phyloP scores from a whole-genome alignment of 192 early-diverging fungal genomes.

The Podila epigama region DNA sequence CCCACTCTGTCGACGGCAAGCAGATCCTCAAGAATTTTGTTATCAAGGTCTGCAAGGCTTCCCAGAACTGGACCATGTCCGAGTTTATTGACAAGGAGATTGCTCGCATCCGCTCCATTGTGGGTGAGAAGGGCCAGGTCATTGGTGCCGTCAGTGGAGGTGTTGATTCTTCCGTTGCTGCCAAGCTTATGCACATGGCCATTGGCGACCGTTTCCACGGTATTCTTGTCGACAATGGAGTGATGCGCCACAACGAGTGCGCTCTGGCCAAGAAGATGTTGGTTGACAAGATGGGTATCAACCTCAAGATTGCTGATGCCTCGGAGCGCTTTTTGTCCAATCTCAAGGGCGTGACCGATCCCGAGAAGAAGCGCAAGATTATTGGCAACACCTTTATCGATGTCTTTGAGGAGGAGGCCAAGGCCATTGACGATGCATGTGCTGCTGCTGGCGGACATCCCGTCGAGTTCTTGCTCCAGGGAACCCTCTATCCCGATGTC shows the following conservation, averaged over 20 bases:
- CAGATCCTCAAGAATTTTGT: conserved; percentile 94
- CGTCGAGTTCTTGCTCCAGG: conserved; percentile 96
- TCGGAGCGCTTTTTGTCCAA: conserved; percentile 83
- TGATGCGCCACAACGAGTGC: conserved; percentile 98
- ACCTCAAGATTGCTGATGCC: conserved; percentile 92
- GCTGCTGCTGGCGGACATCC: conserved; percentile 76
- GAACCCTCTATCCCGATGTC: conserved; percentile 98
- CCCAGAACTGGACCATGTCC: conserved; percentile 95
- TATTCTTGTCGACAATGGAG: conserved; percentile 97
- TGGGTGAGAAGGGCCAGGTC: conserved; percentile 91
- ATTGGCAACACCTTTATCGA: conserved; percentile 99
- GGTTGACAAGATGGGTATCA: conserved; percentile 92
- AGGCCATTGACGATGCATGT: conserved; percentile 81
- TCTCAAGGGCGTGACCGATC: conserved; percentile 92
- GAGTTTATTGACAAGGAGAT: conserved; percentile 97
- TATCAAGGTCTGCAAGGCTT: conserved; percentile 82
- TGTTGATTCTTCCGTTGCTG: conserved; percentile 96
- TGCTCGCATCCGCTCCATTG: conserved; percentile 87
- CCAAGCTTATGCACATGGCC: conserved; percentile 95
- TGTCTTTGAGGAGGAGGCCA: conserved; percentile 95
- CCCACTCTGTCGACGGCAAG: conserved; percentile 91
- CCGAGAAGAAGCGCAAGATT: conserved; percentile 98
- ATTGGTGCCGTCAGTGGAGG: conserved; percentile 98
- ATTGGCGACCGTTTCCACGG: conserved; percentile 99
- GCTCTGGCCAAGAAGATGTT: conserved; percentile 83